These are phyloP conservation scores for Trichophyton mentagrophytes DNA, from an alignment of 2,329 filamentous ascomycete genomes.

Conservation along the genomic window DNA sequence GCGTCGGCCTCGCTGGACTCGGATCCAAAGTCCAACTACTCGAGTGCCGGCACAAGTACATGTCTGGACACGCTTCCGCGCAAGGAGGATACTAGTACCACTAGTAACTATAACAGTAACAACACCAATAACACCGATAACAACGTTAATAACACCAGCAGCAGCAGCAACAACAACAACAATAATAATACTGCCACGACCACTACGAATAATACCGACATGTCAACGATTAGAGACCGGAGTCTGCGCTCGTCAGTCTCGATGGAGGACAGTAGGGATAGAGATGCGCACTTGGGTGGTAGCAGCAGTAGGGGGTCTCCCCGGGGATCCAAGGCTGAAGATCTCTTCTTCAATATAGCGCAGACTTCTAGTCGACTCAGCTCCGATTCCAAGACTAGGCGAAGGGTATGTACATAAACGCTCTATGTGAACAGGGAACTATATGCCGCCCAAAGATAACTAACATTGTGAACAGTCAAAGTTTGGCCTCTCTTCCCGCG, in stretches of 20 bases:
- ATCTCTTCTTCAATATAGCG: slow-evolving; percentile 37
- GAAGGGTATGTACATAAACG: slow-evolving; percentile 6
- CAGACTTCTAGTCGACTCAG: slow-evolving; percentile 29
- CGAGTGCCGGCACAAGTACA: background rate
- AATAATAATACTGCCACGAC: no score
- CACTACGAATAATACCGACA: no score
- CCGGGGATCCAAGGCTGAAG: slow-evolving; percentile 24
- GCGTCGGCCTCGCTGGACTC: background rate
- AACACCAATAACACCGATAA: no score
- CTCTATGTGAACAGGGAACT: no score
- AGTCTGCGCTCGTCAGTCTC: background rate
- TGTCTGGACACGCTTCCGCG: background rate
- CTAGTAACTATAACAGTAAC: background rate
- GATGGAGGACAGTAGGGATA: background rate
- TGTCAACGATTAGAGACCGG: background rate
- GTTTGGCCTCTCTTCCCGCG: slow-evolving; percentile 26
- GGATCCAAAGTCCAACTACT: slow-evolving; percentile 8
- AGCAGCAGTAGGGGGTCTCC: slow-evolving; percentile 15
- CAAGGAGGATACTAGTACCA: background rate
- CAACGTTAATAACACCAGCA: no score
- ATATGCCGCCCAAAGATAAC: background rate
- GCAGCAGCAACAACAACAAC: no score
- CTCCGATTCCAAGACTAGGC: slow-evolving; percentile 26
- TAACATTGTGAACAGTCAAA: slow-evolving; percentile 21
- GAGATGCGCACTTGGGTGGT: slow-evolving; percentile 6